A percentile compares a stretch with the other conserved stretches of the same genome.
These are phyloP conservation scores for Capronia coronata DNA, from an alignment of 2,329 filamentous ascomycete species.

Conservation along the genomic window DNA sequence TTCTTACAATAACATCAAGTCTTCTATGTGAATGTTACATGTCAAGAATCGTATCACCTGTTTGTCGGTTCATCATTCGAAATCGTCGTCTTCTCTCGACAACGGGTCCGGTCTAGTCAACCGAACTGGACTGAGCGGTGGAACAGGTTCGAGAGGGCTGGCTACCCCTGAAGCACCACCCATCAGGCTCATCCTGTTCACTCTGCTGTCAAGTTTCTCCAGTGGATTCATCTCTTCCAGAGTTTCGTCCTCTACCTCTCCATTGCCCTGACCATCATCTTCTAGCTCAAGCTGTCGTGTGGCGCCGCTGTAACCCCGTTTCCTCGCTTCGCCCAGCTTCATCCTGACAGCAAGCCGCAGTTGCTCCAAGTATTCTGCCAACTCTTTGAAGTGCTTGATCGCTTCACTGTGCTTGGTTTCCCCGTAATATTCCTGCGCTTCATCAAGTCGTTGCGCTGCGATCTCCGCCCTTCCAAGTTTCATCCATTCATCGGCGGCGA, in stretches of 20 bases:
- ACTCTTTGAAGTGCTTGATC: conserved; percentile 45
- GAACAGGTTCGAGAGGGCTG: conserved; percentile 46
- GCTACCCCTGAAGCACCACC: conserved; percentile 23
- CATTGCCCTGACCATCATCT: conserved; percentile 40
- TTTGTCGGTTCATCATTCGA: conserved; percentile 36
- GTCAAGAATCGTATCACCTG: background rate
- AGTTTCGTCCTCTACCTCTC: conserved; percentile 29
- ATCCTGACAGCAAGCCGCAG: conserved; percentile 40
- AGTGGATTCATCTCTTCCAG: conserved; percentile 24
- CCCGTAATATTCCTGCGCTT: conserved; percentile 54
- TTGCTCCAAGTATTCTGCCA: conserved; percentile 45
- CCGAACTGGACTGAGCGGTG: conserved; percentile 40
- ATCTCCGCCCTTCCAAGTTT: conserved; percentile 68
- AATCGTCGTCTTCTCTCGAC: conserved; percentile 39
- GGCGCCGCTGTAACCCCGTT: conserved; percentile 24
- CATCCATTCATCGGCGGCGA: conserved; percentile 80
- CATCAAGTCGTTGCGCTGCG: conserved; percentile 68
- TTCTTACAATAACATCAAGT: background rate
- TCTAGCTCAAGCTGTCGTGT: conserved; percentile 18
- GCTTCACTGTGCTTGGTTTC: conserved; percentile 37
- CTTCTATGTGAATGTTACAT: background rate
- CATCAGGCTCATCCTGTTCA: conserved; percentile 14
- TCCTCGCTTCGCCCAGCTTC: conserved; percentile 38
- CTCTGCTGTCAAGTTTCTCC: conserved; percentile 20
- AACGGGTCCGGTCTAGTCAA: conserved; percentile 32